Conservation (phyloP, 371 early-diverging fungal genomes). For the Basidiobolus meristosporus region DNA sequence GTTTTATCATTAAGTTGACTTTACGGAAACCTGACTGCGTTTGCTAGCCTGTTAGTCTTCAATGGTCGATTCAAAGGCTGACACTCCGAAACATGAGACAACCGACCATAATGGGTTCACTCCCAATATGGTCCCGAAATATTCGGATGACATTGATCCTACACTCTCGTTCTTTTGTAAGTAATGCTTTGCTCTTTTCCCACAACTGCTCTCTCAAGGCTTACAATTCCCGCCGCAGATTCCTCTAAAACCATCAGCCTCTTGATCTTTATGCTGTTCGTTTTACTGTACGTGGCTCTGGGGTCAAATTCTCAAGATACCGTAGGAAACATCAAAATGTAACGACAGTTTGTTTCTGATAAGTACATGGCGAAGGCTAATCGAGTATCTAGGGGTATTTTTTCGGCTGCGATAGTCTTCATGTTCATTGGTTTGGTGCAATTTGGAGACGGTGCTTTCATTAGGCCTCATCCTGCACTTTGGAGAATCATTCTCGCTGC, state of each 20-base stretch:
- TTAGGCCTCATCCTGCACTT: slow-evolving; percentile 86
- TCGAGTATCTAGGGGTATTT: slow-evolving; percentile 29
- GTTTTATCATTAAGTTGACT: too few species aligned
- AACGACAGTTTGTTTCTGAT: too few species aligned
- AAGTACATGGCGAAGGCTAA: too few species aligned
- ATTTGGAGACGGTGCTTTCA: slow-evolving; percentile 85
- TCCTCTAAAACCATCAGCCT: slow-evolving; percentile 12
- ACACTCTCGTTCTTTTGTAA: background rate
- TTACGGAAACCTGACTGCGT: too few species aligned
- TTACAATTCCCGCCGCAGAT: slow-evolving; percentile 5
- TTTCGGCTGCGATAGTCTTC: slow-evolving; percentile 47
- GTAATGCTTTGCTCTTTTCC: background rate
- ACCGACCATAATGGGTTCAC: too few species aligned
- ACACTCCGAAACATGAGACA: too few species aligned
- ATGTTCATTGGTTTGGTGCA: slow-evolving; percentile 67
- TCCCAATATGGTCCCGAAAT: too few species aligned
- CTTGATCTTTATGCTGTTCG: slow-evolving; percentile 10
- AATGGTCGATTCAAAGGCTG: too few species aligned
- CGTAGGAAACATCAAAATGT: slow-evolving; percentile 13
- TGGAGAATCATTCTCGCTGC: slow-evolving; percentile 78
- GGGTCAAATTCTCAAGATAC: slow-evolving; percentile 13
- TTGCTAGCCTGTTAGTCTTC: too few species aligned
- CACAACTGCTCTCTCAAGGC: background rate
- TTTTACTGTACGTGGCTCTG: slow-evolving; percentile 15
- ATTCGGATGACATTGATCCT: background rate